Conservation (phyloP, 1,284 basidiomycete species). For the Ganoderma multipileum region DNA sequence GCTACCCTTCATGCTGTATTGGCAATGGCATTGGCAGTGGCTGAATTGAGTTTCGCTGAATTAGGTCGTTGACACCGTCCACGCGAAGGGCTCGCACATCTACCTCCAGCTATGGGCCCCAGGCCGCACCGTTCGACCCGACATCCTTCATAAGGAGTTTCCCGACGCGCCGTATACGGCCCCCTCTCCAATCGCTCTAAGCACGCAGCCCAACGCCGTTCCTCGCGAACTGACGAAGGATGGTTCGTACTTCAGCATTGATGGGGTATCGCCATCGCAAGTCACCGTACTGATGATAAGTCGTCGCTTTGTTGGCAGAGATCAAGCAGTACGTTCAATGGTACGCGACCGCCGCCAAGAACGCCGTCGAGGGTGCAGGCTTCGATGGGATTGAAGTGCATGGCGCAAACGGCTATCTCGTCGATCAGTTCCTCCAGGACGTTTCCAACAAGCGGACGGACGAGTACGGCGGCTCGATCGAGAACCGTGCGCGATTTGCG, state of each 20-base stretch:
- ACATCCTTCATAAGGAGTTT: background rate
- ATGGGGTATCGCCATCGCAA: too few species aligned
- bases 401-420: slow-evolving; percentile 45
- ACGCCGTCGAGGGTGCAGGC: slow-evolving; percentile 50
- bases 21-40: too few species aligned
- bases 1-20: background rate
- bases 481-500: slow-evolving; percentile 58
- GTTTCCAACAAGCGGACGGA: slow-evolving; percentile 61
- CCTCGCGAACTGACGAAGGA: slow-evolving; percentile 6
- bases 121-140: slow-evolving; percentile 23
- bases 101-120: slow-evolving; percentile 47
- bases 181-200: slow-evolving; percentile 1
- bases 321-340: slow-evolving; percentile 35
- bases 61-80: slow-evolving; percentile 28
- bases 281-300: too few species aligned
- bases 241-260: background rate
- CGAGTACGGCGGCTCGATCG: slow-evolving; percentile 61
- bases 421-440: slow-evolving; percentile 52
- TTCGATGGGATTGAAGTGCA: slow-evolving; percentile 52
- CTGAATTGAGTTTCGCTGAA: background rate
- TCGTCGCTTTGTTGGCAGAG: background rate
- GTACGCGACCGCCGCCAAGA: slow-evolving; percentile 47
- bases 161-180: background rate
- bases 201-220: background rate
- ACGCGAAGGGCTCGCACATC: slow-evolving; percentile 42